phyloP scores from a whole-genome alignment of 768 basidiomycete genomes.

The Mycena epipterygia region DNA sequence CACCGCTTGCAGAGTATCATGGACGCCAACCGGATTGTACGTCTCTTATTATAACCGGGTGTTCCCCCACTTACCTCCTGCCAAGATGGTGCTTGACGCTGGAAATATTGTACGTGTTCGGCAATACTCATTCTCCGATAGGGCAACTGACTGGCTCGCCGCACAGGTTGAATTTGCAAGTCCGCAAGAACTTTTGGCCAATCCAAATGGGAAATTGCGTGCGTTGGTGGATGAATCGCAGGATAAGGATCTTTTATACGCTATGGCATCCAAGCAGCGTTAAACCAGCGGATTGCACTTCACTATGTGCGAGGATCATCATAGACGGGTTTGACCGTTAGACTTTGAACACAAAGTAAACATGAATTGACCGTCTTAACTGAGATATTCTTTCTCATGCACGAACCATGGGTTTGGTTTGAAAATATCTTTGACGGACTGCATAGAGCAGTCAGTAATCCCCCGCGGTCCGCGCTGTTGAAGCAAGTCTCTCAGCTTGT shows the following conservation, averaged over 20 bases:
- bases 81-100: conserved; percentile 18
- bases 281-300: not conserved
- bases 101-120: conserved; percentile 16
- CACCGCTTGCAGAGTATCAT: conserved; percentile 41
- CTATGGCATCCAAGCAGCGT: not conserved
- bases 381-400: no score
- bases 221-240: conserved; percentile 25
- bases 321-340: no score
- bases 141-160: not conserved
- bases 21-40: conserved; percentile 40
- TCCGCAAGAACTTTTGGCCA: conserved; percentile 8
- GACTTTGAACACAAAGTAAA: no score
- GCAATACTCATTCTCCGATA: not conserved
- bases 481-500: no score
- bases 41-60: not conserved
- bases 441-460: no score
- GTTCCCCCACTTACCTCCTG: not conserved
- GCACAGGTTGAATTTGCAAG: conserved; percentile 23
- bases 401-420: no score
- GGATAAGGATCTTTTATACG: conserved; percentile 11
- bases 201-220: not conserved
- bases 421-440: no score
- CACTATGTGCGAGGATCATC: no score
- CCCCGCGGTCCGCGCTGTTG: no score
- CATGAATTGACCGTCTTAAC: no score